A percentile compares a stretch with the other conserved stretches of the same genome.
These are phyloP conservation scores for Hyaloscypha bicolor DNA, from an alignment of 495 filamentous ascomycete species.

Conservation along the genomic window DNA sequence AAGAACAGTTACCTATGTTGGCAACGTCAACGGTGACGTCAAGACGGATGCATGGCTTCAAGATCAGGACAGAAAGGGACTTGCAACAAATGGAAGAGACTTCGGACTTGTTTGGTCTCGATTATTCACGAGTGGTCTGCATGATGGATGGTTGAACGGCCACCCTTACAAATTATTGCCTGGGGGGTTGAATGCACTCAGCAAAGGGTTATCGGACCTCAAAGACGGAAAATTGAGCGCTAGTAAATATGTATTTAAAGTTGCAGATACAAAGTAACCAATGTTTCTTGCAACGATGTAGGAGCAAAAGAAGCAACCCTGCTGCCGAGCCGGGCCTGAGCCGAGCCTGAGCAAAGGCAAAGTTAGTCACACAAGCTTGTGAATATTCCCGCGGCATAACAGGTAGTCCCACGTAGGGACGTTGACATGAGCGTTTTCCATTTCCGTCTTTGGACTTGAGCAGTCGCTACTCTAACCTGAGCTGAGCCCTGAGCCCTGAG, in stretches of 20 bases:
- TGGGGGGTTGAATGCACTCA: conserved; percentile 58
- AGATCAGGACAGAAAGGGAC: too few relatives aligned
- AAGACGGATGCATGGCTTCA: conserved; percentile 27
- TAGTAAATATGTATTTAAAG: conserved; percentile 69
- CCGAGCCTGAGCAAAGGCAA: too few relatives aligned
- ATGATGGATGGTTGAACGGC: conserved; percentile 58
- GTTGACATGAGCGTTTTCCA: too few relatives aligned
- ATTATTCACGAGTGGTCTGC: conserved; percentile 53
- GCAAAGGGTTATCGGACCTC: conserved; percentile 55
- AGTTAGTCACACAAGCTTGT: too few relatives aligned
- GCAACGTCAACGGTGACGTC: neutral
- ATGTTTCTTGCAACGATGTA: too few relatives aligned
- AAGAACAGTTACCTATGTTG: neutral
- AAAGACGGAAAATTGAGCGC: conserved; percentile 65
- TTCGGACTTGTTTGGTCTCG: conserved; percentile 59
- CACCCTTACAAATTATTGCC: conserved; percentile 63
- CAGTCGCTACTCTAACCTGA: too few relatives aligned
- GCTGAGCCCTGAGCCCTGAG: too few relatives aligned
- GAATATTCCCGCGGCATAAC: too few relatives aligned
- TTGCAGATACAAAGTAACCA: conserved; percentile 31
- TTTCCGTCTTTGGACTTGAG: too few relatives aligned
- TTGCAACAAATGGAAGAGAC: conserved; percentile 35
- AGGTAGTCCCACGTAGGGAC: too few relatives aligned
- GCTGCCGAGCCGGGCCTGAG: too few relatives aligned
- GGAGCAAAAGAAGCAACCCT: too few relatives aligned